Base-by-base conservation (phyloP, 441 rosid species). In the Capsella rubella region DNA sequence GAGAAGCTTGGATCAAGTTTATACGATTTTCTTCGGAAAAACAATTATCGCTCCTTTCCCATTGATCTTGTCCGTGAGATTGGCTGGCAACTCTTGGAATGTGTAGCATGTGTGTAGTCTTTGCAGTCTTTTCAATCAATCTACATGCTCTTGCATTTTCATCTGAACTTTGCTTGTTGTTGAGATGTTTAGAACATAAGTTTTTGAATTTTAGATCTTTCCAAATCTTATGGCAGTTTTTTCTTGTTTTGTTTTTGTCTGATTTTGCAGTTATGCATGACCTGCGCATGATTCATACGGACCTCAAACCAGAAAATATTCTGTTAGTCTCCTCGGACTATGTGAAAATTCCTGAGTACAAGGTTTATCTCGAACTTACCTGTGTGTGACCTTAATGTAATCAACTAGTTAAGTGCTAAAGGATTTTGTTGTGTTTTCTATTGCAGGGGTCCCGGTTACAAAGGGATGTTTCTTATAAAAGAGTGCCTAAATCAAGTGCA, bases 1-100 rank as follows among this genome's bases (percentile, higher is more conserved):
- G 97, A 91, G 97, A 91, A 91, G 93, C 97, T 91, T 89, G 97
- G 97, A 84, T 89, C 97, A 83, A 91, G 97, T 84, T 86, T 91
- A 90, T 91, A 89, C 87, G 95, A 91, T 89, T 89, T 91, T 88
- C 95, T 91, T 73, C 93, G 92, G 87, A 89, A 91, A 87, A 91
- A 91, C 95, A 91, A 87, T 89, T 89, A 91, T 89, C 95, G 93
- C 84, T 86, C 92, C 77, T 89, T 91, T 91, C 93, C 95, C 90
- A 86, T 91, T 89, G 97, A 89, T 82, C 95, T 87, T 80, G 93
- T 91, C 83, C 92, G 97, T 79, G 97, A 91, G 95, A 91, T 91
- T 88, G 95, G 95, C 79, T 82, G 93, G 89, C 97, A 91, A 91
- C 97, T 91, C 82, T 91, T 91, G 96, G 93, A 91, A 84, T 91